Evolutionary conservation across 345 rosid species (phyloP).

Genomic region (Durio zibethinus): DNA sequence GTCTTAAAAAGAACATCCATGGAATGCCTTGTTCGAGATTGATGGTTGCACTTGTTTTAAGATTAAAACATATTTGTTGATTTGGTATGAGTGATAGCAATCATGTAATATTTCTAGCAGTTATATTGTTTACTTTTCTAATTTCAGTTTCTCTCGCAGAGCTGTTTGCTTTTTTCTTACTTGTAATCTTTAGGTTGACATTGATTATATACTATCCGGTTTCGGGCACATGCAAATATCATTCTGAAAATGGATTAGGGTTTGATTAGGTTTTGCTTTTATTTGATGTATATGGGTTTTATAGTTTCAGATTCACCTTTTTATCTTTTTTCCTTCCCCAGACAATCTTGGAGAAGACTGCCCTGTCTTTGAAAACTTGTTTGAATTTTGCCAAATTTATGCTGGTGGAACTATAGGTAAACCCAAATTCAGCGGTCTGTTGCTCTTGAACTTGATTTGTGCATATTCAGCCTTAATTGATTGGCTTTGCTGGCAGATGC

Average conservation of each 20-base stretch:
- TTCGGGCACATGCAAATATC: neutral
- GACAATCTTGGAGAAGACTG: constrained; percentile 98
- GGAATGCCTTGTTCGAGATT: neutral
- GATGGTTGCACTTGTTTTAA: neutral
- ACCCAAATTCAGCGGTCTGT: neutral
- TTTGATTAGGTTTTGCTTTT: neutral
- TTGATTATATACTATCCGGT: neutral
- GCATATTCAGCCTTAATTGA: constrained; percentile 10
- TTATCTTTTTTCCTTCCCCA: constrained; percentile 25
- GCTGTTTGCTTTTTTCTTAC: neutral
- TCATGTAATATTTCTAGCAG: neutral
- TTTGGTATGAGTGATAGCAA: neutral
- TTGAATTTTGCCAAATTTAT: constrained; percentile 96
- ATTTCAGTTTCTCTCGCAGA: neutral
- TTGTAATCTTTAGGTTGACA: neutral
- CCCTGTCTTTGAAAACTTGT: constrained; percentile 92
- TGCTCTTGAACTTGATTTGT: constrained; percentile 11
- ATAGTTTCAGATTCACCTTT: constrained; percentile 2
- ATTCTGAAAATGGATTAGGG: neutral
- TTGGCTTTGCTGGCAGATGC: constrained; percentile 54
- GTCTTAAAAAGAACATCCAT: neutral
- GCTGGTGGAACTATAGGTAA: constrained; percentile 99
- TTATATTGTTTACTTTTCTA: neutral
- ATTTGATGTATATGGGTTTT: neutral
- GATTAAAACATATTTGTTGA: neutral